Evolutionary conservation across 306 rosid genomes (phyloP), one percentile per base, ranked within the genome.

Genomic region (Canavalia ensiformis): DNA sequence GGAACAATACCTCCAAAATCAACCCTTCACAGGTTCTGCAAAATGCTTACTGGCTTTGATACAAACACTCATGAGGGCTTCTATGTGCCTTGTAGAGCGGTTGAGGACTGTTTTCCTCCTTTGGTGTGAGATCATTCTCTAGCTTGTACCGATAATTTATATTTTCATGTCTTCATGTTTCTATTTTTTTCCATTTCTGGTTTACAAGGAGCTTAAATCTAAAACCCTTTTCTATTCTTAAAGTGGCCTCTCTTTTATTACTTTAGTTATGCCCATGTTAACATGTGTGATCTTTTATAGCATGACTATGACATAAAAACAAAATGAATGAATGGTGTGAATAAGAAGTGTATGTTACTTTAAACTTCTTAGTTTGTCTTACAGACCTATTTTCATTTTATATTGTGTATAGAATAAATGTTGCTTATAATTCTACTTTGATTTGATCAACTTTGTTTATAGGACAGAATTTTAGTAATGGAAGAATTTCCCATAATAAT

Each of bases 41-140:
- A 95, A 75, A 95, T 97, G 28, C 98, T 95, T 58, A 95, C 98
- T 31, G 98, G 97, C 34, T 95, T 97, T 52, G 98, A 95, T 73
- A 95, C 98, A 52, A 95, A 97, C 85, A 95, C 97, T 47, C 98
- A 95, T 49, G 98, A 97, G 45, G 98, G 98, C 42, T 95, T 95
- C 84, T 95, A 97, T 8, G 98, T 95, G 73, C 98, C 98, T 78
- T 95, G 98, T 41, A 80, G 98, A 86, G 98, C 98, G 44, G 98
- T 97, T 18, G 98, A 95, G 83, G 98, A 95, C 85, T 95, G 98
- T 83, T 95, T 95, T 76, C 98, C 97, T 77, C 97, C 97, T 57
- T 83, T 95, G 97, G 98, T 92, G 62, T 50, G 87, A 85, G 80
- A 68, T 56, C 63, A 33, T 31, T 30, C 30, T 67, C 72, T 87